These are phyloP conservation scores for Syzygium malaccense DNA, from an alignment of 441 rosid species.

Conservation along the genomic window DNA sequence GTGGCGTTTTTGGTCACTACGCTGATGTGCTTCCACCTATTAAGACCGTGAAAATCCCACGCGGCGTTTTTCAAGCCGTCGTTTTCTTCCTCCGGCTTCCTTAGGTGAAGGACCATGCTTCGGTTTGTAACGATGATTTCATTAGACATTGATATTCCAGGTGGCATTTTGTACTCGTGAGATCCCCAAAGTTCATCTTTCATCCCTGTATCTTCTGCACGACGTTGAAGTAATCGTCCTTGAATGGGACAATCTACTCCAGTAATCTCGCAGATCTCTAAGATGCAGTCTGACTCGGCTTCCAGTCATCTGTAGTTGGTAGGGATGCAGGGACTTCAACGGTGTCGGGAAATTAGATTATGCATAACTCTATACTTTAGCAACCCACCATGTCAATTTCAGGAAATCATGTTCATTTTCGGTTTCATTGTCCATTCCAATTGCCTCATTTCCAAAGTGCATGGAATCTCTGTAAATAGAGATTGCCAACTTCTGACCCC, in stretches of 20 bases:
- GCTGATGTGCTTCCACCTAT: not conserved
- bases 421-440: not conserved
- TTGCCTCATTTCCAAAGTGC: not conserved
- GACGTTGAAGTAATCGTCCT: not conserved
- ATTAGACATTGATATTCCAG: not conserved
- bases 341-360: not conserved
- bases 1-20: not conserved
- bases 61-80: not conserved
- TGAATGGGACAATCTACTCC: not conserved
- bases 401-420: not conserved
- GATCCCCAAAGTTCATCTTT: not conserved
- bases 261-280: not conserved
- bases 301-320: not conserved
- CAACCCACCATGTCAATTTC: not conserved
- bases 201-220: not conserved
- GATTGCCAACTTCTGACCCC: not conserved
- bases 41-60: not conserved
- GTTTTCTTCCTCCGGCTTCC: not conserved
- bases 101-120: not conserved
- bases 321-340: not conserved
- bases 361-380: not conserved
- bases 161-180: not conserved
- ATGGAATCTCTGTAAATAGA: not conserved
- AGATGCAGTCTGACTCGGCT: not conserved
- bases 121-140: not conserved